phyloP scores from a whole-genome alignment of 192 early-diverging fungal genomes.

The Linnemannia schmuckeri region DNA sequence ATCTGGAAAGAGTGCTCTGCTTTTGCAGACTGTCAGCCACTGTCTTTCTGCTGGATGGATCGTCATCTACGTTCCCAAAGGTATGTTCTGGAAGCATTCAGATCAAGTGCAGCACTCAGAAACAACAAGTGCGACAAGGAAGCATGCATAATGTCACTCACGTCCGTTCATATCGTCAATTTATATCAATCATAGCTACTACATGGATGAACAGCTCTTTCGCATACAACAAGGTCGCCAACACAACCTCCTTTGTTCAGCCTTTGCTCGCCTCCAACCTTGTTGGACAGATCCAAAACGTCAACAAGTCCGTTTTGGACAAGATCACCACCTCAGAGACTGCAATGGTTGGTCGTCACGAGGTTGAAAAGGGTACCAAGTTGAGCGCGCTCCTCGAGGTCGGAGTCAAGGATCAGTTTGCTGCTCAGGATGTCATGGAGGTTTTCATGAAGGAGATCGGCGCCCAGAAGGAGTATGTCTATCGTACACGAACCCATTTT shows the following conservation, averaged over 20 bases:
- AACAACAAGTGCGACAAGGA: background rate
- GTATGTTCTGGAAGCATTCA: slow-evolving; percentile 25
- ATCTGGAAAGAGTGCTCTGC: slow-evolving; percentile 62
- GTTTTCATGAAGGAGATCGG: slow-evolving; percentile 61
- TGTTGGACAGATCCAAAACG: slow-evolving; percentile 55
- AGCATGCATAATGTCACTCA: background rate
- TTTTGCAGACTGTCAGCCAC: slow-evolving; percentile 64
- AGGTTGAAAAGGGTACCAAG: slow-evolving; percentile 41
- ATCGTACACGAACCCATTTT: background rate
- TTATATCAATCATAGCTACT: slow-evolving; percentile 43
- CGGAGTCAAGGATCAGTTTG: slow-evolving; percentile 59
- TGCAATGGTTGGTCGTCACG: slow-evolving; percentile 49
- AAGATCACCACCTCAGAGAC: slow-evolving; percentile 41
- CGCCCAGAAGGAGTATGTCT: slow-evolving; percentile 51
- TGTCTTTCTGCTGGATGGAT: slow-evolving; percentile 62
- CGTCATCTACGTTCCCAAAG: slow-evolving; percentile 65
- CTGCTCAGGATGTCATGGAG: slow-evolving; percentile 62
- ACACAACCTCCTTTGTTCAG: slow-evolving; percentile 58
- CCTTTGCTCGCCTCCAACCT: slow-evolving; percentile 57
- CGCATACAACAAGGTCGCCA: slow-evolving; percentile 56
- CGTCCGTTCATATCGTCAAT: background rate
- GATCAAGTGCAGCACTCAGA: background rate
- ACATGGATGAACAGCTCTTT: slow-evolving; percentile 60
- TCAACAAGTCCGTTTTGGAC: slow-evolving; percentile 51
- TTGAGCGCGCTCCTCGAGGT: slow-evolving; percentile 51